Conservation (phyloP, 768 basidiomycete species). For the Tephrocybe sp. region DNA sequence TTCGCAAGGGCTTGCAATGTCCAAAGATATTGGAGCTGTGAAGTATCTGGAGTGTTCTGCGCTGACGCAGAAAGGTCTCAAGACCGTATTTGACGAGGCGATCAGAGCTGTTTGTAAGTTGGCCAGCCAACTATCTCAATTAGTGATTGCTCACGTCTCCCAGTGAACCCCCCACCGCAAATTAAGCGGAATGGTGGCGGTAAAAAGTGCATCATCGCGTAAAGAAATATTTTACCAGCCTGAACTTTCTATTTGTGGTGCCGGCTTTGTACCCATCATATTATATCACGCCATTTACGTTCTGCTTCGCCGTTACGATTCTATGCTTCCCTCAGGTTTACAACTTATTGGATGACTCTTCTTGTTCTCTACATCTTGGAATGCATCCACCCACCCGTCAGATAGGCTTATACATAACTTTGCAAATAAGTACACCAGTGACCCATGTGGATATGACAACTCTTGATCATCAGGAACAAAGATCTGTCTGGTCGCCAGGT, state of each 20-base stretch:
- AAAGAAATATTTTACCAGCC: conserved; percentile 29
- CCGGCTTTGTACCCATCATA: conserved; percentile 32
- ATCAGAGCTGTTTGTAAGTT: conserved; percentile 92
- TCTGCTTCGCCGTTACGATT: conserved; percentile 62
- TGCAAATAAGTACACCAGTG: conserved; percentile 4
- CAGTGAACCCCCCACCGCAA: conserved; percentile 76
- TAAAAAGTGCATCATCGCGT: conserved; percentile 72
- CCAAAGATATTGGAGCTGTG: conserved; percentile 91
- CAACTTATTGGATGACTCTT: conserved; percentile 16
- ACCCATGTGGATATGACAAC: conserved; percentile 7
- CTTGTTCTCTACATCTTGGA: conserved; percentile 14
- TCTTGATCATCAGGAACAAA: conserved; percentile 18
- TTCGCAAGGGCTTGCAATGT: conserved; percentile 85
- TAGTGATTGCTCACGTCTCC: neutral
- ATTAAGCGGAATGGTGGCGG: conserved; percentile 45
- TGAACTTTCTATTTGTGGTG: conserved; percentile 19
- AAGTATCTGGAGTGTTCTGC: conserved; percentile 97
- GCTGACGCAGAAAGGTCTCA: conserved; percentile 95
- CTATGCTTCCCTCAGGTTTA: conserved; percentile 37
- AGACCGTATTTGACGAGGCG: conserved; percentile 99
- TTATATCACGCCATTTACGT: conserved; percentile 68
- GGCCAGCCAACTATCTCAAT: neutral
- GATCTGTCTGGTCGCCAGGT: conserved; percentile 12
- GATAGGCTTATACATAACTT: conserved; percentile 3
- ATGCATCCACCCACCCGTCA: conserved; percentile 8